These are phyloP conservation scores for Globisporangium alternatum DNA, from an alignment of 352 stramenopile genomes.

Conservation along the genomic window DNA sequence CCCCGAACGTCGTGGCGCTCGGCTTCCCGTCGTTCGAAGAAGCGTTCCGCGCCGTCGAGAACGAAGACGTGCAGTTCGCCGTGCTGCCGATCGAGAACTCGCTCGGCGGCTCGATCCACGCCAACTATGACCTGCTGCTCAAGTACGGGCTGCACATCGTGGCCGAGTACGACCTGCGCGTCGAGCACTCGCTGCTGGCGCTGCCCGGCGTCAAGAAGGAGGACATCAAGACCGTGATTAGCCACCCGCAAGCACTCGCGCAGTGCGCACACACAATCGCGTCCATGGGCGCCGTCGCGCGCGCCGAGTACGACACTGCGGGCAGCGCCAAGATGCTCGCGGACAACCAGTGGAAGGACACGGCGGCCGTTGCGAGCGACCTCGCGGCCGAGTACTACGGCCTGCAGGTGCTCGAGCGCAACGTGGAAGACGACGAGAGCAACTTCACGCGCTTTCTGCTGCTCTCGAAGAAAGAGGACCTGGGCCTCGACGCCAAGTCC, in stretches of 20 bases:
- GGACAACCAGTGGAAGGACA: constrained; percentile 81
- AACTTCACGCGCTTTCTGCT: constrained; percentile 96
- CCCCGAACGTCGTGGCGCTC: constrained; percentile 61
- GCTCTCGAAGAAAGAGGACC: constrained; percentile 66
- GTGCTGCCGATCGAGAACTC: constrained; percentile 95
- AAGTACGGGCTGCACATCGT: constrained; percentile 69
- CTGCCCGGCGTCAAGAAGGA: constrained; percentile 81
- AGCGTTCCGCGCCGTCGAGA: constrained; percentile 53
- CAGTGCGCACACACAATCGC: constrained; percentile 96
- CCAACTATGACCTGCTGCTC: constrained; percentile 91
- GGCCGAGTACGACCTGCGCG: constrained; percentile 59
- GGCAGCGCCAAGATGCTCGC: constrained; percentile 97
- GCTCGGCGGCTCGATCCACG: constrained; percentile 93
- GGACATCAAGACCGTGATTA: constrained; percentile 96
- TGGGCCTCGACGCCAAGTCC: constrained; percentile 26
- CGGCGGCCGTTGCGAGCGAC: constrained; percentile 93
- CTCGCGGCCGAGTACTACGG: constrained; percentile 94
- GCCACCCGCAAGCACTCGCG: constrained; percentile 94
- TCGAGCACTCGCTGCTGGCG: constrained; percentile 93
- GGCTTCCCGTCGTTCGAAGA: constrained; percentile 53
- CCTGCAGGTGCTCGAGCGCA: constrained; percentile 85
- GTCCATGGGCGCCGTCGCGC: constrained; percentile 69
- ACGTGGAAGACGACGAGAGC: constrained; percentile 85
- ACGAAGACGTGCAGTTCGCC: constrained; percentile 90
- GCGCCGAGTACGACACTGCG: constrained; percentile 95